phyloP scores from a whole-genome alignment of 345 rosid genomes.

The Gossypium rotundifolium region DNA sequence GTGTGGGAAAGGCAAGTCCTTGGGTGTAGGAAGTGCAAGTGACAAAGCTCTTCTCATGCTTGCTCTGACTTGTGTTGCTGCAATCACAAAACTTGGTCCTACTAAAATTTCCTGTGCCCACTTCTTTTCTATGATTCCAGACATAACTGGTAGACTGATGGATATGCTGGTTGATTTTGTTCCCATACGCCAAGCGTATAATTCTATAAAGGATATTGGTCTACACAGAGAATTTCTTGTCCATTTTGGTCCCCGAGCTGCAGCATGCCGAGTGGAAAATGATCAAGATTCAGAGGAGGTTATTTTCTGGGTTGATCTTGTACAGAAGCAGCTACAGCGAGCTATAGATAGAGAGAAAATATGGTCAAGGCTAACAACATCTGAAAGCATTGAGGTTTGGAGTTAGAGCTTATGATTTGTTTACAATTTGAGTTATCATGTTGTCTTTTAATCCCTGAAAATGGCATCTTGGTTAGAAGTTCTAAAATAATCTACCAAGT shows the following conservation, averaged over 20 bases:
- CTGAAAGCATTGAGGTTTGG: slow-evolving; percentile 91
- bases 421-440: slow-evolving; percentile 6
- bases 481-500: slow-evolving; percentile 2
- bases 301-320: slow-evolving; percentile 89
- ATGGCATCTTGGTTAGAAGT: background rate
- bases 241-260: slow-evolving; percentile 92
- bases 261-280: slow-evolving; percentile 61
- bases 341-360: slow-evolving; percentile 94
- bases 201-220: slow-evolving; percentile 63
- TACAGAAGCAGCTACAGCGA: slow-evolving; percentile 73
- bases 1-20: slow-evolving; percentile 36
- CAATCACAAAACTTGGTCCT: slow-evolving; percentile 81
- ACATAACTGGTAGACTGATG: slow-evolving; percentile 76
- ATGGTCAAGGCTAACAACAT: slow-evolving; percentile 90
- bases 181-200: slow-evolving; percentile 68
- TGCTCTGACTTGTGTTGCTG: slow-evolving; percentile 53
- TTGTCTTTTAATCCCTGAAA: background rate
- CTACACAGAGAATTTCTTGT: slow-evolving; percentile 78
- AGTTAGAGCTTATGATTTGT: slow-evolving; percentile 12
- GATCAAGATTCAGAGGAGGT: slow-evolving; percentile 70
- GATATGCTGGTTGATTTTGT: slow-evolving; percentile 72
- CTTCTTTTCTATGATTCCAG: slow-evolving; percentile 67
- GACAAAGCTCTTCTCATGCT: slow-evolving; percentile 78
- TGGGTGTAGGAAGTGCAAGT: slow-evolving; percentile 42
- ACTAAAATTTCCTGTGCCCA: slow-evolving; percentile 71